Evolutionary conservation across 257 asterid species (phyloP).

Genomic region (Striga asiatica): DNA sequence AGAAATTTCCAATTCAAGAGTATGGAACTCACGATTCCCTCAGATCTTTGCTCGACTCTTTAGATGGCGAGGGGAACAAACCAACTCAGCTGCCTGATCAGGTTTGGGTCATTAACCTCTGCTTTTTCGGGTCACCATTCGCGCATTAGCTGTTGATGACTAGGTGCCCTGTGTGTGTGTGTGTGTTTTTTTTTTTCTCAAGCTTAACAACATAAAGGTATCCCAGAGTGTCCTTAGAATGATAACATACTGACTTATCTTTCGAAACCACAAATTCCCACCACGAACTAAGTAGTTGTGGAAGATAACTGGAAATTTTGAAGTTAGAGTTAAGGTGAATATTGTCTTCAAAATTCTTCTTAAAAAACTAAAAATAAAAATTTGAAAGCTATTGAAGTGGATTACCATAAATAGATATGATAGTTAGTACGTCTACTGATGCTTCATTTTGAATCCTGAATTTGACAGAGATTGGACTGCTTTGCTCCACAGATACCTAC

Average conservation of each 20-base stretch:
- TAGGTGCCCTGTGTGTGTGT: too few relatives aligned
- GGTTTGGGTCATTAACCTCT: conserved; percentile 27
- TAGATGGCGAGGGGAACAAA: conserved; percentile 16
- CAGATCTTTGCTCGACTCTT: conserved; percentile 15
- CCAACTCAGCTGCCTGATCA: conserved; percentile 22
- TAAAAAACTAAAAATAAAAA: too few relatives aligned
- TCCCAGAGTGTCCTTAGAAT: too few relatives aligned
- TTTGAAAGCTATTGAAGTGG: too few relatives aligned
- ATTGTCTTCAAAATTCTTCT: too few relatives aligned
- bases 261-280: background rate
- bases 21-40: conserved; percentile 18
- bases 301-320: background rate
- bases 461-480: conserved; percentile 14
- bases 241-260: background rate
- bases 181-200: too few relatives aligned
- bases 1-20: conserved; percentile 23
- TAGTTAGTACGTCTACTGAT: too few relatives aligned
- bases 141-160: background rate
- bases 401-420: too few relatives aligned
- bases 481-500: conserved; percentile 30
- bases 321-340: background rate
- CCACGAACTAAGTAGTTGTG: too few relatives aligned
- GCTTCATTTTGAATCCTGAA: too few relatives aligned
- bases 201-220: too few relatives aligned
- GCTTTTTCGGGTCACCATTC: conserved; percentile 3